Conservation (phyloP, 495 filamentous ascomycete genomes). For the Sordaria brevicollis region DNA sequence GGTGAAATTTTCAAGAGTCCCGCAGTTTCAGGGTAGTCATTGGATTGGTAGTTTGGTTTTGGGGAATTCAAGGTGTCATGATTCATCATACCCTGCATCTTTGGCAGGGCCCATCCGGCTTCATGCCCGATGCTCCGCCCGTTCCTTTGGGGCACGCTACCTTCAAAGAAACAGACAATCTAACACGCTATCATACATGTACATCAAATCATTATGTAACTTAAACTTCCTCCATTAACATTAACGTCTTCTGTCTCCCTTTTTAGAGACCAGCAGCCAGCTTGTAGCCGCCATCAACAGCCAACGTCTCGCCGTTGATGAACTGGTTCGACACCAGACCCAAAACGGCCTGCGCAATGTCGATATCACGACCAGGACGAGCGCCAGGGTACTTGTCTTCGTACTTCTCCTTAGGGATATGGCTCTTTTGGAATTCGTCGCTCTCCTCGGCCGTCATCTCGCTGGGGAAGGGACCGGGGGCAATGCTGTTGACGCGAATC, state of each 20-base stretch:
- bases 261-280: slow-evolving; percentile 12
- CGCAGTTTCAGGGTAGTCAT: not conserved
- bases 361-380: slow-evolving; percentile 58
- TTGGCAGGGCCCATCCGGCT: not conserved
- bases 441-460: slow-evolving; percentile 53
- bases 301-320: slow-evolving; percentile 56
- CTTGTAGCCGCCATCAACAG: slow-evolving; percentile 52
- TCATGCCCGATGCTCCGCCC: not conserved
- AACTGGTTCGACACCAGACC: slow-evolving; percentile 59
- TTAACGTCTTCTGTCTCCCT: not conserved
- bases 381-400: slow-evolving; percentile 45
- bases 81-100: not conserved
- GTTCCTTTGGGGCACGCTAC: not conserved
- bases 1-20: not conserved
- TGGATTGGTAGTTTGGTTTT: not conserved
- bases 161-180: not conserved
- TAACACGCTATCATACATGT: not conserved
- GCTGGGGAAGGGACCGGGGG: slow-evolving; percentile 65
- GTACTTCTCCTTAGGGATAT: slow-evolving; percentile 50
- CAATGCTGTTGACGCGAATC: slow-evolving; percentile 62
- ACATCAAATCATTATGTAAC: not conserved
- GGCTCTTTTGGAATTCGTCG: slow-evolving; percentile 54
- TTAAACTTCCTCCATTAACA: not conserved
- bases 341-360: slow-evolving; percentile 61
- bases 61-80: not conserved